Evolutionary conservation across 192 early-diverging fungal species (phyloP), one percentile per base, ranked within the genome.

Genomic region (Podila verticillata): DNA sequence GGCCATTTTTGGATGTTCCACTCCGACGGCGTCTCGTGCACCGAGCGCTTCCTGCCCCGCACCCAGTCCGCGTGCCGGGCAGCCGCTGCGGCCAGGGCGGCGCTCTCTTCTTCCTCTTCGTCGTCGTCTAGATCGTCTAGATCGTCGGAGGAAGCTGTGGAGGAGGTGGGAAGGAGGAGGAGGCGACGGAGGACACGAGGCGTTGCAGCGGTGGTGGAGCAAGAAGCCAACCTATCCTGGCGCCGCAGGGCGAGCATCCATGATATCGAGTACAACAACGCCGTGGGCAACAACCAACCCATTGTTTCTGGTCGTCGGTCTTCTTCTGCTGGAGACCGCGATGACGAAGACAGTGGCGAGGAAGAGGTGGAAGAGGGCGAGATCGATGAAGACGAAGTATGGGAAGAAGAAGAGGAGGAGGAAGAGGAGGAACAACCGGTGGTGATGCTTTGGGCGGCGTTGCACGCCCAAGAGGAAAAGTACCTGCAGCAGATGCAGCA

Each of bases 1-100:
- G 89, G 89, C 10, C 89, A 90, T 49, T 90, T 89, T 44, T 90
- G 88, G 89, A 89, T 89, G 88, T 89, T 89, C 31, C 89, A 90
- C 68, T 84, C 87, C 4, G 84, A 84, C 39, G 79, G 72, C 8
- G 79, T 82, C 51, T 70, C 75, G 12, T 78, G 75, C 35, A 71
- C 75, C 2, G 75, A 78, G 20, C 51, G 75, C 0, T 71, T 66
- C 36, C 22, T 78, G 19, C 75, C 75, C 29, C 70, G 61, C 28
- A 63, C 75, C 3, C 51, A 66, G 12, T 65, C 65, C 10, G 10
- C 72, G 31, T 5, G 20, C 10, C 13, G 47, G 28, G n/a, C 30
- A 5, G 48, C 36, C 22, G 9, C 20, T 2, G 22, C 59, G 7
- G 57, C 57, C 39, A 36, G 26, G 26, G 57, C 57, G 12, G 32